Conservation (phyloP, 805 yeast species). For the Cephaloascus fragrans region DNA sequence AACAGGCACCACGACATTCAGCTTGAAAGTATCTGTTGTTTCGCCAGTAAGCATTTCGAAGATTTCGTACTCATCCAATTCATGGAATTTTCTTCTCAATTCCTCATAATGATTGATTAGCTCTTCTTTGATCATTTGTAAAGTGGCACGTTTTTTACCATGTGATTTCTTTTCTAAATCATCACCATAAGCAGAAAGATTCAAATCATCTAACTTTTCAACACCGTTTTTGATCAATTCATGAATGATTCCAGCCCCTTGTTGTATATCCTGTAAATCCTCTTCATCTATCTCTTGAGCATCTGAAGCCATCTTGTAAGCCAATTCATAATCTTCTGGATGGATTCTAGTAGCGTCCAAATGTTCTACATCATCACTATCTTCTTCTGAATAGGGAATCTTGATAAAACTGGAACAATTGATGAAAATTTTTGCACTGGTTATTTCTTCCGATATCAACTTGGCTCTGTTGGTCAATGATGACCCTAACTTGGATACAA, state of each 20-base stretch:
- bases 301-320: constrained; percentile 96
- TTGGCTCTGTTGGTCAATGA: constrained; percentile 62
- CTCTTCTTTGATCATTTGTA: constrained; percentile 80
- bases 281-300: constrained; percentile 95
- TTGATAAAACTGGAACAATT: constrained; percentile 87
- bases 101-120: constrained; percentile 84
- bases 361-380: constrained; percentile 58
- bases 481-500: constrained; percentile 57
- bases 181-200: constrained; percentile 85
- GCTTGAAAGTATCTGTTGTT: constrained; percentile 53
- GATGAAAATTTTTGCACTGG: constrained; percentile 75
- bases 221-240: constrained; percentile 65
- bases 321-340: constrained; percentile 95
- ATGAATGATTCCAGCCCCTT: constrained; percentile 73
- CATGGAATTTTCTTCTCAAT: constrained; percentile 62
- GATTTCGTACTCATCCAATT: constrained; percentile 57
- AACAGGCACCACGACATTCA: constrained; percentile 70
- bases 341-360: constrained; percentile 94
- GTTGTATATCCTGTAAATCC: constrained; percentile 71
- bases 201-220: constrained; percentile 71
- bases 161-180: constrained; percentile 70
- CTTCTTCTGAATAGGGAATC: constrained; percentile 59
- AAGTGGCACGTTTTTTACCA: constrained; percentile 66
- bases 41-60: constrained; percentile 91
- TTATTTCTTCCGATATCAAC: constrained; percentile 68